A percentile compares a stretch with the other conserved stretches of the same genome.
Conservation (phyloP, 1,139 yeast species). For the Geotrichum aggregatum region DNA sequence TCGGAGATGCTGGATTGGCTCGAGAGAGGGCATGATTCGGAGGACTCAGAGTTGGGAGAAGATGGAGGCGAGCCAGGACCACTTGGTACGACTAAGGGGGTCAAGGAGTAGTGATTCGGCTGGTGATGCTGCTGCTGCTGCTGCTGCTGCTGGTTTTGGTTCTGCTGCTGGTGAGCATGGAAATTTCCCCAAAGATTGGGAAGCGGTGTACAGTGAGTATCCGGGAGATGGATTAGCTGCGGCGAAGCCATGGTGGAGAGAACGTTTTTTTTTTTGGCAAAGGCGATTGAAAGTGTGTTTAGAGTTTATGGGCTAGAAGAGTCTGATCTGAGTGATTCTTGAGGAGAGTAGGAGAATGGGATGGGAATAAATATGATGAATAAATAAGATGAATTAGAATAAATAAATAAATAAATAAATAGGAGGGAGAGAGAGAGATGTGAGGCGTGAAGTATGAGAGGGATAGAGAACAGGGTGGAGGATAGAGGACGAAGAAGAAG, state of each 20-base stretch:
- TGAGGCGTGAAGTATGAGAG: background rate
- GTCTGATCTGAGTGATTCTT: background rate
- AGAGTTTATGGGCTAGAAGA: background rate
- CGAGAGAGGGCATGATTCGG: background rate
- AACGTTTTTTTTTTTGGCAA: background rate
- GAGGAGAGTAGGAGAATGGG: background rate
- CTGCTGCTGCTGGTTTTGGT: conserved; percentile 11
- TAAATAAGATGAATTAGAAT: background rate
- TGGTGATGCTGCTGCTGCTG: conserved; percentile 12
- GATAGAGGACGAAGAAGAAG: background rate
- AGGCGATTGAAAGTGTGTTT: background rate
- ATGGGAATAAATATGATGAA: background rate
- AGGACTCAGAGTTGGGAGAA: conserved; percentile 1
- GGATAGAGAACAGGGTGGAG: background rate
- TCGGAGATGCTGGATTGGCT: conserved; percentile 13
- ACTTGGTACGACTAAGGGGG: conserved; percentile 14
- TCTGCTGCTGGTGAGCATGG: conserved; percentile 1
- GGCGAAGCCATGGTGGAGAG: conserved; percentile 5
- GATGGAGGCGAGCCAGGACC: conserved; percentile 4
- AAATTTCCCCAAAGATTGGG: conserved; percentile 31
- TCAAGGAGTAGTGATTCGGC: conserved; percentile 8
- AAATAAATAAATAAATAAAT: conserved; percentile 1
- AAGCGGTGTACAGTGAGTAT: conserved; percentile 27
- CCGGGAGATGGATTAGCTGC: conserved; percentile 18
- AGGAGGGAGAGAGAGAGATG: background rate